Percentiles rank a stretch among this genome's conserved stretches.
Conservation (phyloP, 2,329 filamentous ascomycete genomes). For the Phialophora expanda region DNA sequence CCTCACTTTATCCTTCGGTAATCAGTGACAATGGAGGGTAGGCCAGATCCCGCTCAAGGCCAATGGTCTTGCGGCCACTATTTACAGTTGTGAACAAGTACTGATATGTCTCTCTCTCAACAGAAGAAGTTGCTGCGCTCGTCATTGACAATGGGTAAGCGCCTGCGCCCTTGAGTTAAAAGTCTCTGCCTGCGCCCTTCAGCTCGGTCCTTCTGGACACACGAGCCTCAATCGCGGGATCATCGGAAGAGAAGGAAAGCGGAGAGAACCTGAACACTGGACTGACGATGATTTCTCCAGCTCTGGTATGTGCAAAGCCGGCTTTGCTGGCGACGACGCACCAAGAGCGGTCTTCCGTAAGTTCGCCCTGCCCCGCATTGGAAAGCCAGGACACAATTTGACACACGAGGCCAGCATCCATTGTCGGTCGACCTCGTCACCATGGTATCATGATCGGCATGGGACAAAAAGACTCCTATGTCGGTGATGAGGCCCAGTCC, state of each 20-base stretch:
- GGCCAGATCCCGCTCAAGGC: conserved; percentile 51
- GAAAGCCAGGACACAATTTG: conserved; percentile 14
- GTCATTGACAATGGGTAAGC: conserved; percentile 99
- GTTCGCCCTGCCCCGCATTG: conserved; percentile 52
- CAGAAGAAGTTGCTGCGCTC: conserved; percentile 99
- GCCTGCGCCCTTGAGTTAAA: conserved; percentile 38
- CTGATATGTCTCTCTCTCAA: conserved; percentile 52
- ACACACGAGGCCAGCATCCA: conserved; percentile 72
- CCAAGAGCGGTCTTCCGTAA: conserved; percentile 99
- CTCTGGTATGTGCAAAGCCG: conserved; percentile 99
- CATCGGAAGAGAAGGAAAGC: conserved; percentile 26
- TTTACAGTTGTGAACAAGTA: conserved; percentile 32
- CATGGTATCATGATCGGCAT: conserved; percentile 99
- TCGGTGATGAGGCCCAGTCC: conserved; percentile 99
- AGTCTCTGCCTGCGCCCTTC: conserved; percentile 25
- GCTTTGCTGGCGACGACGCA: conserved; percentile 99
- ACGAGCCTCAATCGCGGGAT: conserved; percentile 16
- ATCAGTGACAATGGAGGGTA: conserved; percentile 68
- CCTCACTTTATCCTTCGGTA: conserved; percentile 25
- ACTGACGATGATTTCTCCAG: conserved; percentile 58
- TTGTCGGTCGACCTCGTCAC: conserved; percentile 98
- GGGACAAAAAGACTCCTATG: conserved; percentile 99
- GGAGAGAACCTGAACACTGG: conserved; percentile 15
- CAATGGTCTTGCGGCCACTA: conserved; percentile 16
- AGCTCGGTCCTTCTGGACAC: conserved; percentile 1